Conservation (phyloP, 352 stramenopile genomes). For the Pythium insidiosum region DNA sequence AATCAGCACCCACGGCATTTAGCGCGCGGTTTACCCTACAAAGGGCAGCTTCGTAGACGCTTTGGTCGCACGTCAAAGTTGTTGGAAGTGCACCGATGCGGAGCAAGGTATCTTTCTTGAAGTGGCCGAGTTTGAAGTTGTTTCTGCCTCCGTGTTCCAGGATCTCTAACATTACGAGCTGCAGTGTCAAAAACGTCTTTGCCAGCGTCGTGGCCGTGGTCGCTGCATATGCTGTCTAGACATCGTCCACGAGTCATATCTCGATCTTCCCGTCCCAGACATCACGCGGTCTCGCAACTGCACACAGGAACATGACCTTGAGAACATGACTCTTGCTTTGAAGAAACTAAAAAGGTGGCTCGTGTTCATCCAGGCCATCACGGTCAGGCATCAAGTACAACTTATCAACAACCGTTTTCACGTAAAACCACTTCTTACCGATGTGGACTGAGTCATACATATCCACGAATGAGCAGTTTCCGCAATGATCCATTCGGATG, state of each 20-base stretch:
- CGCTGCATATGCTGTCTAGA: not conserved
- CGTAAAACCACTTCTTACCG: no score
- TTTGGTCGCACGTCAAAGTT: not conserved
- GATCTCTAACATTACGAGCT: constrained; percentile 2
- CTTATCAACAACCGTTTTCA: no score
- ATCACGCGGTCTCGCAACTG: constrained; percentile 1
- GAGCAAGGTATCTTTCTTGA: constrained; percentile 2
- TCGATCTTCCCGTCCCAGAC: constrained; percentile 6
- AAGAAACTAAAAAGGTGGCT: not conserved
- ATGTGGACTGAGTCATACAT: no score
- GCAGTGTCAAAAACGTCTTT: constrained; percentile 6
- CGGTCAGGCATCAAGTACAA: no score
- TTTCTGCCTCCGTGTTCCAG: constrained; percentile 1
- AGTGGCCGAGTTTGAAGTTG: constrained; percentile 1
- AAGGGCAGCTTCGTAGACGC: not conserved
- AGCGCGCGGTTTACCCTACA: not conserved
- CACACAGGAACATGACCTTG: constrained; percentile 5
- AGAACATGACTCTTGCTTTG: not conserved
- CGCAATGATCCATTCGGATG: not conserved
- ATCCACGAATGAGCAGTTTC: constrained; percentile 1
- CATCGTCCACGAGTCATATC: constrained; percentile 5
- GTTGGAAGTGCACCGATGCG: not conserved
- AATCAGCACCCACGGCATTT: not conserved
- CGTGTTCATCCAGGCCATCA: no score
- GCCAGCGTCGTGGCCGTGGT: not conserved